phyloP scores from a whole-genome alignment of 108 stramenopile species.

The Skeletonema marinoi region DNA sequence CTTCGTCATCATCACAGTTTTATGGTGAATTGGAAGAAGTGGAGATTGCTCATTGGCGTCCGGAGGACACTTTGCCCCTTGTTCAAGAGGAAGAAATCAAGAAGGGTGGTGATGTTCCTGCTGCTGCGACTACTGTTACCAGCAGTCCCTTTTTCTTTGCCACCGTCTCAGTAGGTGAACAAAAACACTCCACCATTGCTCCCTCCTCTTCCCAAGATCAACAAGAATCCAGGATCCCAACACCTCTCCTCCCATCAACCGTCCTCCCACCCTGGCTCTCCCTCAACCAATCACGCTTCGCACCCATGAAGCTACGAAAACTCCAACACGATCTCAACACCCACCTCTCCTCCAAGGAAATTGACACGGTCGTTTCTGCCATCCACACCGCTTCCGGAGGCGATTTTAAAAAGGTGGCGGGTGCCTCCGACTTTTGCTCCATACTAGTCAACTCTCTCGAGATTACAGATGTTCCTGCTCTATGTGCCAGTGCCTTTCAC shows the following conservation, averaged over 20 bases:
- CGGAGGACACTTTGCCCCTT: constrained; percentile 15
- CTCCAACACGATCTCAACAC: constrained; percentile 30
- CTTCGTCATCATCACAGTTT: constrained; percentile 10
- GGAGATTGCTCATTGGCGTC: constrained; percentile 30
- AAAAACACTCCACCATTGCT: neutral
- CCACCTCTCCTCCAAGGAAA: constrained; percentile 36
- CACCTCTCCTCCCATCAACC: neutral
- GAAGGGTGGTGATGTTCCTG: neutral
- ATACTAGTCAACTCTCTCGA: constrained; percentile 80
- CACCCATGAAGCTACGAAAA: constrained; percentile 18
- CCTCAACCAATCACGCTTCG: constrained; percentile 9
- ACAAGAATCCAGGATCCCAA: neutral
- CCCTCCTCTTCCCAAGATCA: neutral
- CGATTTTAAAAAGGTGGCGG: constrained; percentile 61
- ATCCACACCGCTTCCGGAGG: constrained; percentile 60
- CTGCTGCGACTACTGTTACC: neutral
- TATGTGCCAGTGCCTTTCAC: constrained; percentile 76
- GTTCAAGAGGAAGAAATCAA: neutral
- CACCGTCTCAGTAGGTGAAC: neutral
- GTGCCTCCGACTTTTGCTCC: constrained; percentile 76
- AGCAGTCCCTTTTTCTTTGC: constrained; percentile 4
- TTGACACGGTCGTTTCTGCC: constrained; percentile 49
- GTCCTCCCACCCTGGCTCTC: constrained; percentile 40
- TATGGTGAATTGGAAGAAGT: constrained; percentile 45
- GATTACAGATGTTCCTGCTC: constrained; percentile 62